Base-by-base conservation (phyloP, 768 basidiomycete genomes). In the Suillus weaverae region DNA sequence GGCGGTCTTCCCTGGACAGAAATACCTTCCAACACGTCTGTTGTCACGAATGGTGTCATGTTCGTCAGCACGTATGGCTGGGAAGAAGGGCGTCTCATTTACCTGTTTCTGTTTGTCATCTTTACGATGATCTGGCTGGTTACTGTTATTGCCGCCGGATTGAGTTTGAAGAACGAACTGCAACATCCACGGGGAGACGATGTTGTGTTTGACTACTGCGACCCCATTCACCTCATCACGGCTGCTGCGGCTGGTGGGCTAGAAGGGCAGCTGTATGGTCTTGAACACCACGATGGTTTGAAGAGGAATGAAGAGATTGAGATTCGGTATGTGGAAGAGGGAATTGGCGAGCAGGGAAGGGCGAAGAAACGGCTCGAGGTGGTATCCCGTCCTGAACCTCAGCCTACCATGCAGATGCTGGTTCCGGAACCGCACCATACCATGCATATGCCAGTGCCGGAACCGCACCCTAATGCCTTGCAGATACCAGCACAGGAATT, bases 1-100 rank as follows among this genome's bases (percentile, higher is more conserved):
- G 22, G 64, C 9, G 33, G 60, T 41, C 61, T 62, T 35, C 36
- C 35, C 16, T 54, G 20, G 33, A 39, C 9, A n/a, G 60, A 60
- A n/a, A 62, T 62, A 26, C 64, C 64, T n/a, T 32, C 20, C 11
- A 14, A 62, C 14, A 64, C 54, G 50, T 51, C 39, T 9, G 16
- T 32, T 9, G 20, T n/a, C 1, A 6, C 61, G n/a, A 61, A 50
- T n/a, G 60, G 50, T 9, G 44, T 20, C 9, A 43, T 61, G 64
- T 43, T 10, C 18, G 50, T 64, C 20, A n/a, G 41, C 4, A 61
- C 50, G n/a, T 41, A 43, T 44, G 64, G 38, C 16, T 54, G 59
- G 59, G 22, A 44, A 22, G 10, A 60, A 32, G 36, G 48, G 5
- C 26, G 59, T 7, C 36, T 26, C 18, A 51, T 60, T 11, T 61